phyloP scores from a whole-genome alignment of 2,329 filamentous ascomycete genomes.

The Neopestalotiopsis clavispora region DNA sequence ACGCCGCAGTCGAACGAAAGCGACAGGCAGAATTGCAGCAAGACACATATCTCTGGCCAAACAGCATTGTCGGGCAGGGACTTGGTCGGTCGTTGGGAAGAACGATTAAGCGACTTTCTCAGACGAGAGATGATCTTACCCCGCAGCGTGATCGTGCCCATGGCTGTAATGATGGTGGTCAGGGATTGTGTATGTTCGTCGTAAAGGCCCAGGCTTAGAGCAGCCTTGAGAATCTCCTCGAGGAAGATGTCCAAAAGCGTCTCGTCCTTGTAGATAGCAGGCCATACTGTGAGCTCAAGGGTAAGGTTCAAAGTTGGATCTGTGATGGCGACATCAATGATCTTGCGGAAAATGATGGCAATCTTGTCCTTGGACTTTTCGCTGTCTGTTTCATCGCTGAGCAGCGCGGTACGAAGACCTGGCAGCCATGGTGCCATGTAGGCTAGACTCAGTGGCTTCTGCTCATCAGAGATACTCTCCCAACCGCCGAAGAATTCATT shows the following conservation, averaged over 20 bases:
- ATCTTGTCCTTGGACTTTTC: conserved; percentile 72
- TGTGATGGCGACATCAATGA: conserved; percentile 68
- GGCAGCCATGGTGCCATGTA: conserved; percentile 75
- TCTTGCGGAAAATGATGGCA: conserved; percentile 65
- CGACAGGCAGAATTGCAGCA: conserved; percentile 69
- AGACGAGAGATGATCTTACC: conserved; percentile 69
- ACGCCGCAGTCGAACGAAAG: conserved; percentile 71
- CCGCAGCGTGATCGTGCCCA: conserved; percentile 68
- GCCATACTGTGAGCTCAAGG: conserved; percentile 71
- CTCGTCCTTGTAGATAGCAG: conserved; percentile 67
- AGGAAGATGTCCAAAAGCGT: conserved; percentile 69
- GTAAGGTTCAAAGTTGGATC: conserved; percentile 64
- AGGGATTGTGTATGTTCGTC: conserved; percentile 65
- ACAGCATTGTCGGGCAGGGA: conserved; percentile 69
- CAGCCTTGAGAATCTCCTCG: conserved; percentile 70
- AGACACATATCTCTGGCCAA: conserved; percentile 71
- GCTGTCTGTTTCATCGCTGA: conserved; percentile 64
- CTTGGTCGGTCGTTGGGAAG: conserved; percentile 69
- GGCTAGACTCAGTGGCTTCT: conserved; percentile 68
- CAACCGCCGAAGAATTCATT: conserved; percentile 77
- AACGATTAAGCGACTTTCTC: conserved; percentile 70
- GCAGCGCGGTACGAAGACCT: conserved; percentile 62
- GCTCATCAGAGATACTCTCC: conserved; percentile 71
- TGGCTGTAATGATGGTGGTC: conserved; percentile 65
- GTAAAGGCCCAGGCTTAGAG: conserved; percentile 59